Evolutionary conservation across 805 yeast species (phyloP).

Genomic region (Cyberlindnera petersonii): DNA sequence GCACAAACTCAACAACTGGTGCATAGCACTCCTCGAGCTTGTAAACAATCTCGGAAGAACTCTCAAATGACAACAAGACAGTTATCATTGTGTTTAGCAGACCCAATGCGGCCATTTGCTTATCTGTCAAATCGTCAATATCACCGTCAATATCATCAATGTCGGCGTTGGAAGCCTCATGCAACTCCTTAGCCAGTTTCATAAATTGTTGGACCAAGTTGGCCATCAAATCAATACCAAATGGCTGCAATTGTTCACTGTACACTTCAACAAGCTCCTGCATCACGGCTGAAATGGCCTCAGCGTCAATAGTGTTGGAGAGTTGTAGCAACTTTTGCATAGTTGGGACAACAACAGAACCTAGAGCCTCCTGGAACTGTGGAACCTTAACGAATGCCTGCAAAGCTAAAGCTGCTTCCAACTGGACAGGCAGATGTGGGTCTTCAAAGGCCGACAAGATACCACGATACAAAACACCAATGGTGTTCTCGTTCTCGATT

Average conservation of each 20-base stretch:
- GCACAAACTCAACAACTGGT: conserved; percentile 67
- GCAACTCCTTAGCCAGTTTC: conserved; percentile 61
- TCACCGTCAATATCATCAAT: conserved; percentile 34
- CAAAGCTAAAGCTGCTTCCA: conserved; percentile 81
- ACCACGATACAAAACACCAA: conserved; percentile 42
- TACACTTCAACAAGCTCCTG: conserved; percentile 92
- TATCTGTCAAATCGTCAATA: conserved; percentile 50
- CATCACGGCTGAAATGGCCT: conserved; percentile 83
- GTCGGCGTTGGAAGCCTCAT: conserved; percentile 52
- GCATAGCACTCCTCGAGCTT: conserved; percentile 62
- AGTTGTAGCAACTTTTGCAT: conserved; percentile 75
- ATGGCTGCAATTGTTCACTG: conserved; percentile 86
- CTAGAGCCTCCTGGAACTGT: conserved; percentile 64
- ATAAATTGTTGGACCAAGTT: conserved; percentile 72
- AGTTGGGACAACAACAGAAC: conserved; percentile 67
- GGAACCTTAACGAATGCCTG: conserved; percentile 70
- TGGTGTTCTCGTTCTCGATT: conserved; percentile 38
- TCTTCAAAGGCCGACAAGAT: conserved; percentile 39
- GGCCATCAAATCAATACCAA: conserved; percentile 65
- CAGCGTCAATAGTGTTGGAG: conserved; percentile 81
- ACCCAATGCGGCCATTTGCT: conserved; percentile 79
- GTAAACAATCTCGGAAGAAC: conserved; percentile 61
- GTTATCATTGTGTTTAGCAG: conserved; percentile 79
- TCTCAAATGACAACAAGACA: conserved; percentile 76
- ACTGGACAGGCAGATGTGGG: conserved; percentile 63